A percentile compares a stretch with the other conserved stretches of the same genome.
These are phyloP conservation scores for Myrica gale DNA, from an alignment of 306 rosid genomes.

Conservation along the genomic window DNA sequence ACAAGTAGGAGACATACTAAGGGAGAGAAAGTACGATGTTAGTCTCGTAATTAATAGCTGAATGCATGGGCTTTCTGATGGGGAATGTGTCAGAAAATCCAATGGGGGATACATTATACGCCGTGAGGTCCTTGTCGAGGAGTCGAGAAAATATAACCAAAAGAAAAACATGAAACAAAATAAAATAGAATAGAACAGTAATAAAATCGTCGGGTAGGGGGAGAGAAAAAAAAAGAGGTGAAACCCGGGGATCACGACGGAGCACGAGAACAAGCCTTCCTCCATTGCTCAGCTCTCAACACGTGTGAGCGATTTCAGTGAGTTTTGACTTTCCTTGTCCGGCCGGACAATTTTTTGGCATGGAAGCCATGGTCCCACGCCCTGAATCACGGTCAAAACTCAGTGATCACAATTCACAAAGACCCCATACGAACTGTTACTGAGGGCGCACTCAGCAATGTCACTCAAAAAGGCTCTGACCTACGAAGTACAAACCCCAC, in stretches of 20 bases:
- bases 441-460: not conserved
- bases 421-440: not conserved
- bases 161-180: not conserved
- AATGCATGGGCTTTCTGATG: constrained; percentile 37
- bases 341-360: constrained; percentile 3
- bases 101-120: constrained; percentile 62
- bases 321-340: constrained; percentile 58
- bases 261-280: constrained; percentile 25
- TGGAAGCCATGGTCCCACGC: constrained; percentile 36
- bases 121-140: constrained; percentile 56
- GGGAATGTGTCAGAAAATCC: constrained; percentile 80
- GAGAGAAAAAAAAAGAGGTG: no score
- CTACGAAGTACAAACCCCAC: not conserved
- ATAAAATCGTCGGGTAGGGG: not conserved
- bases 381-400: constrained; percentile 40
- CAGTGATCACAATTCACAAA: constrained; percentile 14
- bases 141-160: constrained; percentile 18
- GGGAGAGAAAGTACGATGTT: constrained; percentile 15
- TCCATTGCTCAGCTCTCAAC: constrained; percentile 30
- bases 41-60: constrained; percentile 44
- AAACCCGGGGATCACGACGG: constrained; percentile 12
- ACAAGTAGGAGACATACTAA: not conserved
- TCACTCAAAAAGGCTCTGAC: not conserved
- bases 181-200: not conserved
- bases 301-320: constrained; percentile 36